Evolutionary conservation across 2,329 filamentous ascomycete species (phyloP), one percentile per base, ranked within the genome.

Genomic region (Pleomassaria siparia): DNA sequence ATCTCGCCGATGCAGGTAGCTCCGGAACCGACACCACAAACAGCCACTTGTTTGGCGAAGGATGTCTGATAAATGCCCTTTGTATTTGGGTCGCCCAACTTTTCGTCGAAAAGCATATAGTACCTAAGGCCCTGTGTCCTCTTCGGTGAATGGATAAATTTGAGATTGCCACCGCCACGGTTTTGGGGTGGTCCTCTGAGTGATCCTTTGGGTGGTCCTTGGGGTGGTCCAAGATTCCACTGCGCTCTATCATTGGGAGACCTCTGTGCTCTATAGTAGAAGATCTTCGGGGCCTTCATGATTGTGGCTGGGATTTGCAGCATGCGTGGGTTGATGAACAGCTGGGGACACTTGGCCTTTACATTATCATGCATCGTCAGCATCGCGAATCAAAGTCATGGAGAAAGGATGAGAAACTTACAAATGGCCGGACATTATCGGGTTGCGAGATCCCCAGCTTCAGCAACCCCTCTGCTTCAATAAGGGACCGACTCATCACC

Each of bases 381-480:
- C 24, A 26, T 12, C n/a, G n/a, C n/a, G 4, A 15, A 43, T 30
- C 40, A 46, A 21, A 32, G 20, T 18, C 12, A 32, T 15, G 21
- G 21, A n/a, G 5, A 15, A n/a, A 11, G 29, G 10, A 28, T n/a
- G n/a, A n/a, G n/a, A n/a, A 7, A 13, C 20, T 44, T 32, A 28
- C 21, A 21, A 12, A 22, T 30, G 30, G 22, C 32, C 30, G 37
- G n/a, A 43, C 41, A 29, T 22, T n/a, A 12, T 46, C 36, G 8
- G 49, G 9, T 21, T 13, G 21, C 56, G 28, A 4, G n/a, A n/a
- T n/a, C n/a, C 52, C 54, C n/a, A 61, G 43, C 12, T 36, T 50
- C 11, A 16, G 7, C 10, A 63, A 49, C 9, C 60, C 57, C 24
- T 62, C 58, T 8, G 53, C 28, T 36, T 60, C 54, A 24, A 63